Evolutionary conservation across 2,329 filamentous ascomycete genomes (phyloP), one percentile per base, ranked within the genome.

Genomic region (Aureobasidium vineae): DNA sequence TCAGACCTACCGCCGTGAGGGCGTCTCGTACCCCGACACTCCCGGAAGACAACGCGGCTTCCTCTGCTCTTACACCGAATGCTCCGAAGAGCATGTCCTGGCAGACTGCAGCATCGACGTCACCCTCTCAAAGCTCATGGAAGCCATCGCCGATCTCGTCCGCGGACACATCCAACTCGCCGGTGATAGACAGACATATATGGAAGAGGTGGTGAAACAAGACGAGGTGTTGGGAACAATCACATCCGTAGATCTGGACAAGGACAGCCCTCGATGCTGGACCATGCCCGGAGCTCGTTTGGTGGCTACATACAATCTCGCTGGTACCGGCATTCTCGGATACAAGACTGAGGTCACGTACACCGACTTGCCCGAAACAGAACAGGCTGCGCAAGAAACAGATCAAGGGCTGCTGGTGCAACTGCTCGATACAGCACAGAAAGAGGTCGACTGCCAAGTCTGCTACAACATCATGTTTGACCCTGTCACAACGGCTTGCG

Each of bases 371-470:
- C 75, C 76, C 5, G 73, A 75, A 15, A 68, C 74, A 1, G 36
- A 3, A 16, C 40, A 59, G 10, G n/a, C 31, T 7, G 74, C 77
- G 60, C 72, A 77, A 43, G 67, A 74, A 33, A 68, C 83, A 23
- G 86, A 90, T 68, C 70, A 73, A 5, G 75, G 73, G 10, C 72
- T 88, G 10, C 77, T 92, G 33, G 78, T 82, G 31, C 81, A 81
- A 40, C 74, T 95, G 16, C 86, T 86, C 71, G 84, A 89, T 31
- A 79, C 82, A 1, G 82, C 86, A 3, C 85, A 88, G 68, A 81
- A 82, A 19, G 92, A 96, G 74, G 81, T 96, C 73, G 92, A 97
- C 73, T 97, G 93, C 71, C 91, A 95, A 72, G 87, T 97, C 67
- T 97, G 93, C 77, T 96, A 94, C 75, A 85, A 87, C 47, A 77